Percentiles rank a stretch among this genome's conserved stretches.
These are phyloP conservation scores for Fomitopsis serialis DNA, from an alignment of 768 basidiomycete species.

Conservation along the genomic window DNA sequence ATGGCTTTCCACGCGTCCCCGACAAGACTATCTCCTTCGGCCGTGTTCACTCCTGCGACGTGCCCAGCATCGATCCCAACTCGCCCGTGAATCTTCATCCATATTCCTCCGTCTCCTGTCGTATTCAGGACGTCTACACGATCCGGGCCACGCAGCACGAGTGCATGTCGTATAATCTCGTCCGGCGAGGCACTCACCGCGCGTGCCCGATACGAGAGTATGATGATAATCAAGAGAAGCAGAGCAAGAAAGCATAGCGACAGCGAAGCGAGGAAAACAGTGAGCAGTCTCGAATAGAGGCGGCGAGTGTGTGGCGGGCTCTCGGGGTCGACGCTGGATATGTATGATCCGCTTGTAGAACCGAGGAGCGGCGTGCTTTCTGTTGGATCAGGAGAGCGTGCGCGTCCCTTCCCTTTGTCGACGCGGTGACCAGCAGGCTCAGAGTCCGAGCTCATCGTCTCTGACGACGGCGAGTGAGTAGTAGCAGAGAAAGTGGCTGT, in stretches of 20 bases:
- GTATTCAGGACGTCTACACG: conserved; percentile 57
- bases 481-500: no score
- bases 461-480: background rate
- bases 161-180: conserved; percentile 47
- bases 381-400: conserved; percentile 30
- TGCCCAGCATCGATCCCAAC: conserved; percentile 67
- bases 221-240: conserved; percentile 43
- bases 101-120: conserved; percentile 51
- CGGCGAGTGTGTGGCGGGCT: conserved; percentile 18
- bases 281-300: conserved; percentile 29
- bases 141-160: conserved; percentile 58
- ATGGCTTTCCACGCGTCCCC: conserved; percentile 55
- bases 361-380: conserved; percentile 54
- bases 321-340: conserved; percentile 21
- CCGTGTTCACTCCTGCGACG: conserved; percentile 48
- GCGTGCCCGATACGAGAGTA: conserved; percentile 61
- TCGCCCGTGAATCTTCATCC: conserved; percentile 50
- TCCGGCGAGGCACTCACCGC: conserved; percentile 50
- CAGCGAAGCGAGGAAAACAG: conserved; percentile 57
- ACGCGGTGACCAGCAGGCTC: background rate
- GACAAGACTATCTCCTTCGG: conserved; percentile 39
- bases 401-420: conserved; percentile 54
- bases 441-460: conserved; percentile 3
- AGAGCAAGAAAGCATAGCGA: conserved; percentile 42
- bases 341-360: conserved; percentile 29